phyloP scores from a whole-genome alignment of 768 basidiomycete species.

The Pisolithus sp. region DNA sequence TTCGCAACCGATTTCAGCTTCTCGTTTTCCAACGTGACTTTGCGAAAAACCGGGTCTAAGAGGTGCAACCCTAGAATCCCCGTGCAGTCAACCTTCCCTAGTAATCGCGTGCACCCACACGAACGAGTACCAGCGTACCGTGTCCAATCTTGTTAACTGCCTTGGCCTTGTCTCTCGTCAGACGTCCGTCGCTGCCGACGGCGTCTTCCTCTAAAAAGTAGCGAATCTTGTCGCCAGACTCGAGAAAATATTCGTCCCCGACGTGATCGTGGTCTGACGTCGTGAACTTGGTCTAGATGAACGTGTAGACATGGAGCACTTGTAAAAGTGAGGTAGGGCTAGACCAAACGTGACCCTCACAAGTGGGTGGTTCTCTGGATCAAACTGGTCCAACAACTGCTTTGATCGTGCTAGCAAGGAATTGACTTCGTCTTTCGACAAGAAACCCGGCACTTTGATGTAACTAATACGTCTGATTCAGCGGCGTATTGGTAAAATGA shows the following conservation, averaged over 20 bases:
- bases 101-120: slow-evolving; percentile 49
- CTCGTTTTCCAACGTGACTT: slow-evolving; percentile 75
- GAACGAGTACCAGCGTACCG: slow-evolving; percentile 35
- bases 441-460: slow-evolving; percentile 70
- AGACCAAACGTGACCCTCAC: slow-evolving; percentile 33
- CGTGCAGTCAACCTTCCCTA: slow-evolving; percentile 25
- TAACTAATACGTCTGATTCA: slow-evolving; percentile 44
- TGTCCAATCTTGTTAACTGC: slow-evolving; percentile 96
- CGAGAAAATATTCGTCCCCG: slow-evolving; percentile 91
- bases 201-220: slow-evolving; percentile 94
- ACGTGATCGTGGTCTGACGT: slow-evolving; percentile 69
- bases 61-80: slow-evolving; percentile 80
- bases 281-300: slow-evolving; percentile 77
- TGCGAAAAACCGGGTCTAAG: slow-evolving; percentile 74
- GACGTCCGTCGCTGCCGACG: slow-evolving; percentile 58
- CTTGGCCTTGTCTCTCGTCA: slow-evolving; percentile 63
- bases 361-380: slow-evolving; percentile 70
- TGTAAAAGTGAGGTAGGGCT: background rate
- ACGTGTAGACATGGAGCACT: background rate
- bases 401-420: slow-evolving; percentile 66
- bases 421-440: slow-evolving; percentile 48
- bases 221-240: slow-evolving; percentile 89
- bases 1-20: slow-evolving; percentile 60
- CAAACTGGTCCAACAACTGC: slow-evolving; percentile 73
- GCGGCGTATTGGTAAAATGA: background rate